Evolutionary conservation across 345 rosid genomes (phyloP).

Genomic region (Citrus cavaleriei): DNA sequence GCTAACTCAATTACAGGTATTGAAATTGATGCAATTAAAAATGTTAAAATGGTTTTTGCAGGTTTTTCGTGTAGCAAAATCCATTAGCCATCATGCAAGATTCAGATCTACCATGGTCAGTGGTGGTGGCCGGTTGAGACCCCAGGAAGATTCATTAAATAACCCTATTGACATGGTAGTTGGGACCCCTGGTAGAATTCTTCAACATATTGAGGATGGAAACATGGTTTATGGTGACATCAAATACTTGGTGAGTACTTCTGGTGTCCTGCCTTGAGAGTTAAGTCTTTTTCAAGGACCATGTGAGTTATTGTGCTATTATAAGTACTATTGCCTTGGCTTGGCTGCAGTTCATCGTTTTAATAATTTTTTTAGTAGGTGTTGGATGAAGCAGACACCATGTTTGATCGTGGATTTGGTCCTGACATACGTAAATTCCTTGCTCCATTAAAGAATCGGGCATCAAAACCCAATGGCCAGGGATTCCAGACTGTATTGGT

Average conservation of each 20-base stretch:
- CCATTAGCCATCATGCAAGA: constrained; percentile 87
- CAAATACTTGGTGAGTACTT: constrained; percentile 53
- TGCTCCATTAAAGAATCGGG: constrained; percentile 75
- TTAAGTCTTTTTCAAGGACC: not conserved
- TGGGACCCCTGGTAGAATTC: constrained; percentile 96
- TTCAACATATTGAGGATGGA: constrained; percentile 87
- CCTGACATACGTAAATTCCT: constrained; percentile 92
- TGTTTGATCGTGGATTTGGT: constrained; percentile 98
- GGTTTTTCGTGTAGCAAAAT: constrained; percentile 93
- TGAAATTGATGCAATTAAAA: not conserved
- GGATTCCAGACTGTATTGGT: constrained; percentile 89
- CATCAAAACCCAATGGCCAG: constrained; percentile 55
- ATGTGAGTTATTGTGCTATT: not conserved
- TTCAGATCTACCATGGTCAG: constrained; percentile 87
- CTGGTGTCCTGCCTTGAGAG: not conserved
- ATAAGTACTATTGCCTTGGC: not conserved
- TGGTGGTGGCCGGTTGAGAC: constrained; percentile 85
- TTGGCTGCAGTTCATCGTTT: constrained; percentile 17
- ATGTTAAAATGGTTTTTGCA: constrained; percentile 16
- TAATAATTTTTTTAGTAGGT: constrained; percentile 47
- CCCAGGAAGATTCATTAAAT: constrained; percentile 85
- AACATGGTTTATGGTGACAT: constrained; percentile 98
- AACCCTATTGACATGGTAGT: constrained; percentile 87
- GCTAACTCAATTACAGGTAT: not conserved
- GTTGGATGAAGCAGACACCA: constrained; percentile 97